Evolutionary conservation across 331 rosid genomes (phyloP).

Genomic region (Telfairia occidentalis): DNA sequence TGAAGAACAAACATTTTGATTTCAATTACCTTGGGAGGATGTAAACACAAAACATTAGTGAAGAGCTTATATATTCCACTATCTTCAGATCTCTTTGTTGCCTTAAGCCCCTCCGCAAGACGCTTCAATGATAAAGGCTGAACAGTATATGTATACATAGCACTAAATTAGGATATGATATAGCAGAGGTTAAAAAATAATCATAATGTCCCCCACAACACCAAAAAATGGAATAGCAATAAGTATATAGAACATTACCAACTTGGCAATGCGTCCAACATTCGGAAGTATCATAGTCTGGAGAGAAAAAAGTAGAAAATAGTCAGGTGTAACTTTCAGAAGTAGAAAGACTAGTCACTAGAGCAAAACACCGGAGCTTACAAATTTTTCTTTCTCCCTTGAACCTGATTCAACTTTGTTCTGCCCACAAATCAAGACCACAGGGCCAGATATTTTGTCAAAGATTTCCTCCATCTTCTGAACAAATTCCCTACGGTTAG

Average conservation of each 20-base stretch:
- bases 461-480: constrained; percentile 68
- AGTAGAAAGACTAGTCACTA: neutral
- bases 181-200: neutral
- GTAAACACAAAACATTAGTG: constrained; percentile 53
- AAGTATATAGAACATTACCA: constrained; percentile 39
- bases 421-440: constrained; percentile 86
- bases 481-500: constrained; percentile 62
- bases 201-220: neutral
- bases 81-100: constrained; percentile 54
- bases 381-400: constrained; percentile 76
- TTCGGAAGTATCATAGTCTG: constrained; percentile 97
- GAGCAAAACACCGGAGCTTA: constrained; percentile 29
- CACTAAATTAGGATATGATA: constrained; percentile 3
- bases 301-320: constrained; percentile 6
- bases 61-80: constrained; percentile 67
- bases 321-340: neutral
- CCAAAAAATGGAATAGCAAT: neutral
- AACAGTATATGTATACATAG: constrained; percentile 8
- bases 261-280: constrained; percentile 69
- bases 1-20: neutral
- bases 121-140: constrained; percentile 87
- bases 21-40: constrained; percentile 72
- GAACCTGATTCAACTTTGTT: constrained; percentile 74
- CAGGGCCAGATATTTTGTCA: constrained; percentile 62
- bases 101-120: constrained; percentile 70